Evolutionary conservation across 192 early-diverging fungal species (phyloP).

Genomic region (Entomortierella lignicola): DNA sequence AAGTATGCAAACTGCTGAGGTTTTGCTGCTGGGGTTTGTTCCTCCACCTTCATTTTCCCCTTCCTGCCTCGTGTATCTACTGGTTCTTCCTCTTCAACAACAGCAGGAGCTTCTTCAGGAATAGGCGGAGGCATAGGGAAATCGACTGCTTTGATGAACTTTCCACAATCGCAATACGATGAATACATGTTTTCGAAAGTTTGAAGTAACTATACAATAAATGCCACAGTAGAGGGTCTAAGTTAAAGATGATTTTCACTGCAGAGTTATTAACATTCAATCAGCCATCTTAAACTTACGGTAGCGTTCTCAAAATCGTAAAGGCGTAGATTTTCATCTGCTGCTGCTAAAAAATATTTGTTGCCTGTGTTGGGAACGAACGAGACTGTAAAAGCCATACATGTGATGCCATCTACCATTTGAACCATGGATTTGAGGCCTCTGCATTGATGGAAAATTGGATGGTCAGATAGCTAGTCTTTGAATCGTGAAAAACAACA

Average conservation of each 20-base stretch:
- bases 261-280: neutral
- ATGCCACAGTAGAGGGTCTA: neutral
- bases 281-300: conserved; percentile 57
- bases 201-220: conserved; percentile 62
- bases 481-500: neutral
- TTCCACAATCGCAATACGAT: conserved; percentile 95
- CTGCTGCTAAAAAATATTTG: conserved; percentile 91
- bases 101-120: conserved; percentile 50
- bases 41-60: conserved; percentile 39
- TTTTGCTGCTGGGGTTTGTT: neutral
- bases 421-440: conserved; percentile 70
- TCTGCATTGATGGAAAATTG: conserved; percentile 25
- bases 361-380: conserved; percentile 96
- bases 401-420: conserved; percentile 87
- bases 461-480: neutral
- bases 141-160: conserved; percentile 84
- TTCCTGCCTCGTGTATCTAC: conserved; percentile 40
- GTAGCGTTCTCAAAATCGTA: conserved; percentile 88
- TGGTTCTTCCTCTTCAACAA: conserved; percentile 31
- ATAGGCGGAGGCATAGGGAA: conserved; percentile 52
- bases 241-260: neutral
- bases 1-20: conserved; percentile 77
- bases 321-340: conserved; percentile 88
- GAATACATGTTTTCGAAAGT: conserved; percentile 83
- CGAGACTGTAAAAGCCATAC: conserved; percentile 96